These are phyloP conservation scores for Porodaedalea pini DNA, from an alignment of 1,284 basidiomycete genomes.

Conservation along the genomic window DNA sequence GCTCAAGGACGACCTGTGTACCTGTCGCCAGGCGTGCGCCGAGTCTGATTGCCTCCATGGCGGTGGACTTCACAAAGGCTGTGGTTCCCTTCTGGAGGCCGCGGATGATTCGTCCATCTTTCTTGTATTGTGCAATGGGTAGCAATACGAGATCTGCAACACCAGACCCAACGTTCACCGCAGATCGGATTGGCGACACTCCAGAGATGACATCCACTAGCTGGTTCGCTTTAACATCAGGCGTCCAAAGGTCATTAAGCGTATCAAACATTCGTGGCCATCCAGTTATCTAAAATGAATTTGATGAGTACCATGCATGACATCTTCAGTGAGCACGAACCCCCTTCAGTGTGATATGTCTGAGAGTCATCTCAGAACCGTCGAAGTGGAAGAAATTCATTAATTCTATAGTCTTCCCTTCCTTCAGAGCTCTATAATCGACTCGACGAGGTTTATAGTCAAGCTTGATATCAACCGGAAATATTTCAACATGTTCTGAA, in stretches of 20 bases:
- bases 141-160: conserved; percentile 93
- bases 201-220: conserved; percentile 97
- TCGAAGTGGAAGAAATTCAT: conserved; percentile 99
- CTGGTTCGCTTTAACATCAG: conserved; percentile 98
- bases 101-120: conserved; percentile 89
- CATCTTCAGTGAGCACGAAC: conserved; percentile 45
- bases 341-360: conserved; percentile 88
- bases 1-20: conserved; percentile 95
- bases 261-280: conserved; percentile 86
- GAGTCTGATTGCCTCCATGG: conserved; percentile 90
- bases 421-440: conserved; percentile 87
- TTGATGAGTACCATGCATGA: conserved; percentile 1
- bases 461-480: conserved; percentile 87
- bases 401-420: conserved; percentile 91
- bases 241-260: conserved; percentile 97
- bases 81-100: conserved; percentile 94
- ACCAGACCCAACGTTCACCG: conserved; percentile 95
- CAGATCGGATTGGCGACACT: conserved; percentile 89
- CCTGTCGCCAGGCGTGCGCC: conserved; percentile 95
- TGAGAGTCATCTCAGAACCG: conserved; percentile 94
- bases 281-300: conserved; percentile 67
- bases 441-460: conserved; percentile 99
- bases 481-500: conserved; percentile 85
- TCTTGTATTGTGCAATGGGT: conserved; percentile 96
- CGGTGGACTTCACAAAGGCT: conserved; percentile 90